These are phyloP conservation scores for Syzygium jambos DNA, from an alignment of 345 rosid species.

Conservation along the genomic window DNA sequence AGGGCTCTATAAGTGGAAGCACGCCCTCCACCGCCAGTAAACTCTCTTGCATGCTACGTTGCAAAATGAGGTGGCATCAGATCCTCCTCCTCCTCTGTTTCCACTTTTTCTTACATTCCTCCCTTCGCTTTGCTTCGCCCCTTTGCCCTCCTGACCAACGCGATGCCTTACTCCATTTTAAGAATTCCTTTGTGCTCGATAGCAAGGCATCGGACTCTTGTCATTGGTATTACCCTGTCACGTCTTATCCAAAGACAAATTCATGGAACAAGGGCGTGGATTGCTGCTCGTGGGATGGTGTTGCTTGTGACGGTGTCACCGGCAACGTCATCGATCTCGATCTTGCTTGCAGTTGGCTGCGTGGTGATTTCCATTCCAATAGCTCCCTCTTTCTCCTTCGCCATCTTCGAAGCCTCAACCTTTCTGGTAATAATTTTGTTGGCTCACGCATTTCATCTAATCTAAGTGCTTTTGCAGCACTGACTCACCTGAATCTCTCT, in stretches of 20 bases:
- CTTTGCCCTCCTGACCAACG: background rate
- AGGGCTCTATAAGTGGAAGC: background rate
- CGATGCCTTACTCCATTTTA: background rate
- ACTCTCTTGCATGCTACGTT: background rate
- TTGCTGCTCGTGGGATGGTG: background rate
- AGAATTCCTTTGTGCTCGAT: background rate
- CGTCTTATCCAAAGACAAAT: background rate
- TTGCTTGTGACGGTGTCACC: fast-evolving
- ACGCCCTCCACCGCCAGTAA: background rate
- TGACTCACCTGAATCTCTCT: background rate
- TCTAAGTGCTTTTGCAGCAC: background rate
- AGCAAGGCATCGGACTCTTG: fast-evolving
- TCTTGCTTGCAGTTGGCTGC: background rate
- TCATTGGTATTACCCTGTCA: fast-evolving
- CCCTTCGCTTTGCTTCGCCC: too few species aligned
- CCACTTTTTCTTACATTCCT: background rate
- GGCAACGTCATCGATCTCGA: fast-evolving
- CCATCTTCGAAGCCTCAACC: background rate
- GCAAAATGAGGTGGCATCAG: background rate
- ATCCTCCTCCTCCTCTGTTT: background rate
- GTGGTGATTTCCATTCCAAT: background rate
- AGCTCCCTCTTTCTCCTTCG: background rate
- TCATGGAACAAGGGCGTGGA: background rate
- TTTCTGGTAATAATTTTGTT: fast-evolving
- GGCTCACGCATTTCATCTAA: fast-evolving